These are phyloP conservation scores for Globisporangium perplexum DNA, from an alignment of 352 stramenopile species.

Conservation along the genomic window DNA sequence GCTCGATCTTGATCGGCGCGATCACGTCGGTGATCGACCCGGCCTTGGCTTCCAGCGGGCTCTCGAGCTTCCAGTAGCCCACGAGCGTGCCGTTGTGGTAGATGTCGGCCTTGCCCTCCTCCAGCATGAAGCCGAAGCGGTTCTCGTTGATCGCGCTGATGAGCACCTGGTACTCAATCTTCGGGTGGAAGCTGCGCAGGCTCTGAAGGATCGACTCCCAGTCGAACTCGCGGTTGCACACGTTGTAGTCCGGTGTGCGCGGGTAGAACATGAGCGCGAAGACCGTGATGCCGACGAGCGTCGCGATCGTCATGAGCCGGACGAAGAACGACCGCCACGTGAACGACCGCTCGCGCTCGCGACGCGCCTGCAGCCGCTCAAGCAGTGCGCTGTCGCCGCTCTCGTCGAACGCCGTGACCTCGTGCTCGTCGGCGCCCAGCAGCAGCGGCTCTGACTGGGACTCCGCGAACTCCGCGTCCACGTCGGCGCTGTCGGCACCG, in stretches of 20 bases:
- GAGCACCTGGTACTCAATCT: conserved; percentile 83
- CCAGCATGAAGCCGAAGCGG: conserved; percentile 77
- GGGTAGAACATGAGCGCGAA: conserved; percentile 86
- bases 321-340: conserved; percentile 45
- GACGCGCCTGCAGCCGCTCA: conserved; percentile 38
- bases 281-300: conserved; percentile 54
- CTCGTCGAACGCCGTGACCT: conserved; percentile 56
- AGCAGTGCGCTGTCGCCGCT: conserved; percentile 46
- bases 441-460: conserved; percentile 53
- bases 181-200: conserved; percentile 60
- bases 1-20: conserved; percentile 62
- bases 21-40: conserved; percentile 79
- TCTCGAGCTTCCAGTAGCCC: conserved; percentile 64
- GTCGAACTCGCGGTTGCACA: conserved; percentile 87
- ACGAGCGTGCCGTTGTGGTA: conserved; percentile 74
- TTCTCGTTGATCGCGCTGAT: conserved; percentile 89
- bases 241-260: conserved; percentile 83
- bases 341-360: conserved; percentile 38
- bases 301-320: conserved; percentile 46
- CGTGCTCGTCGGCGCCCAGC: conserved; percentile 33
- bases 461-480: conserved; percentile 26
- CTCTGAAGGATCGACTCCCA: conserved; percentile 85
- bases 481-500: conserved; percentile 10
- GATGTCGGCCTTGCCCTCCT: conserved; percentile 70
- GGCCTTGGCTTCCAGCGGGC: conserved; percentile 56